Conservation (phyloP, 2,329 filamentous ascomycete species). For the Exophiala viscosa region DNA sequence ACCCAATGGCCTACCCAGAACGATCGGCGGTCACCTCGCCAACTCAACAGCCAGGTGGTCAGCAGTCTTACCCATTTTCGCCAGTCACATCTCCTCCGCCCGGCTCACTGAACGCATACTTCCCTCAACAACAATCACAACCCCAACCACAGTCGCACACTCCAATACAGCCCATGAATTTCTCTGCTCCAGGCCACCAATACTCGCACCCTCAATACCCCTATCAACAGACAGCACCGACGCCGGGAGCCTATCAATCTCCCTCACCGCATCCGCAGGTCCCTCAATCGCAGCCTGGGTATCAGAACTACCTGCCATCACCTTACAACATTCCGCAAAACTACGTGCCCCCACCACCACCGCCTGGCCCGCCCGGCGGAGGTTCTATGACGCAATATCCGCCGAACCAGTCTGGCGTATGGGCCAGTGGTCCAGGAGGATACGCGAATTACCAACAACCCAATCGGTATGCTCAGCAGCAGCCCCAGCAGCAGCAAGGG, state of each 20-base stretch:
- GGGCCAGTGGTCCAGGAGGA: slow-evolving; percentile 50
- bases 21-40: slow-evolving; percentile 17
- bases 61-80: slow-evolving; percentile 19
- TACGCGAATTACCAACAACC: slow-evolving; percentile 48
- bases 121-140: slow-evolving; percentile 16
- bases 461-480: slow-evolving; percentile 37
- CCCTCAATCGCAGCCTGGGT: slow-evolving; percentile 33
- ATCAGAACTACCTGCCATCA: slow-evolving; percentile 39
- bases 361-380: slow-evolving; percentile 57
- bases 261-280: slow-evolving; percentile 23
- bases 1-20: slow-evolving; percentile 49
- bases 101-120: slow-evolving; percentile 12
- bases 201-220: slow-evolving; percentile 20
- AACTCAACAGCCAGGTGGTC: slow-evolving; percentile 13
- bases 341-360: slow-evolving; percentile 65
- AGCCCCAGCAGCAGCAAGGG: slow-evolving; percentile 34
- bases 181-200: slow-evolving; percentile 23
- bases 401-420: slow-evolving; percentile 32
- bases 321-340: slow-evolving; percentile 54
- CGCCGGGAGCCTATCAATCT: slow-evolving; percentile 30
- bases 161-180: slow-evolving; percentile 21
- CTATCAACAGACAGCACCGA: slow-evolving; percentile 36
- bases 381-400: slow-evolving; percentile 53
- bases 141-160: slow-evolving; percentile 12
- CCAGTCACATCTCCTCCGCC: slow-evolving; percentile 20